Evolutionary conservation across 2,329 filamentous ascomycete genomes (phyloP).

Genomic region (Alternaria sp.): DNA sequence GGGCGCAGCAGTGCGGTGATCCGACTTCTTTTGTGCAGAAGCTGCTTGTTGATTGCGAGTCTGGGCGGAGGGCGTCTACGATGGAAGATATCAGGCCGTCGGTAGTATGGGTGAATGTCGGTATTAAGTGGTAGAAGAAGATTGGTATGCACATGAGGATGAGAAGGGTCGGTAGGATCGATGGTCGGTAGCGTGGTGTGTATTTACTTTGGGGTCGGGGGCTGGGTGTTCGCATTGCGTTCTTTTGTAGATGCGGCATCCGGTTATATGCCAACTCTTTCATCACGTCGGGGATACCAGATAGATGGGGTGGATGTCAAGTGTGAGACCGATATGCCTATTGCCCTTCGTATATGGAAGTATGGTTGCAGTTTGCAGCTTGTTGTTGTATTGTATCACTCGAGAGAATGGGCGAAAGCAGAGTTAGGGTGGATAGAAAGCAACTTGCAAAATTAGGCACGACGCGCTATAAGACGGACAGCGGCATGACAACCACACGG

Average conservation of each 20-base stretch:
- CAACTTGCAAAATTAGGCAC: neutral
- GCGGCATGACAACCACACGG: constrained; percentile 7
- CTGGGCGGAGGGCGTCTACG: neutral
- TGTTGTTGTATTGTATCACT: neutral
- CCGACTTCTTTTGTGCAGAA: constrained; percentile 15
- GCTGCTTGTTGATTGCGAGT: neutral
- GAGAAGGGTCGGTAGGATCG: constrained; percentile 7
- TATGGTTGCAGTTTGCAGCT: neutral
- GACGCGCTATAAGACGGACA: constrained; percentile 1
- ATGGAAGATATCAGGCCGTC: neutral
- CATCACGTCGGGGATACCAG: neutral
- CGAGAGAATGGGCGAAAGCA: neutral
- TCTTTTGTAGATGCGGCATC: too few species aligned
- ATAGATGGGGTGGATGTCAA: neutral
- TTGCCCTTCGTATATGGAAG: neutral
- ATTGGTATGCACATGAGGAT: constrained; percentile 16
- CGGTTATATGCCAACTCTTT: neutral
- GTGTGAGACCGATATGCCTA: neutral
- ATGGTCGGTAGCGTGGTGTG: constrained; percentile 7
- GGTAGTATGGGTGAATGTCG: constrained; percentile 1
- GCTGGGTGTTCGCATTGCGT: constrained; percentile 3
- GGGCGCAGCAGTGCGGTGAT: constrained; percentile 7
- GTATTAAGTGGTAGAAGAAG: constrained; percentile 21
- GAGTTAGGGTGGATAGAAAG: neutral
- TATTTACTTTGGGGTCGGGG: constrained; percentile 4